Evolutionary conservation across 2,329 filamentous ascomycete genomes (phyloP).

Genomic region (Penicillium freii): DNA sequence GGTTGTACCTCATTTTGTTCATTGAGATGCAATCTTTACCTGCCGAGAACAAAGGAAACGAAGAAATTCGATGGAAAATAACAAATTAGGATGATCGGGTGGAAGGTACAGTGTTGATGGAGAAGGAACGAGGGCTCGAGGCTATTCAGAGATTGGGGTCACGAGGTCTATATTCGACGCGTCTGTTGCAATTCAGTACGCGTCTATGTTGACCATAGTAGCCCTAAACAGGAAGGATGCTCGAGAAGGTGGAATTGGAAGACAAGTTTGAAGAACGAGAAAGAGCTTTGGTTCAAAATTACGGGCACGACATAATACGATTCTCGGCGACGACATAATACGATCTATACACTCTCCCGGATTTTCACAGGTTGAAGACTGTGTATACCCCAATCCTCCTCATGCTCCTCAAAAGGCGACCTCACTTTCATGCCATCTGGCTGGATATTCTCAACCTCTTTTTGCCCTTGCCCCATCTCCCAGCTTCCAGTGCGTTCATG

Average conservation of each 20-base stretch:
- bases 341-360: slow-evolving; percentile 46
- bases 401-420: slow-evolving; percentile 49
- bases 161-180: background rate
- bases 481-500: slow-evolving; percentile 58
- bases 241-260: background rate
- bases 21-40: slow-evolving; percentile 7
- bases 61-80: background rate
- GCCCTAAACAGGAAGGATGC: background rate
- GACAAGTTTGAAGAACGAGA: background rate
- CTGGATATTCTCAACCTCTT: slow-evolving; percentile 17
- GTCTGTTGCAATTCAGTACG: background rate
- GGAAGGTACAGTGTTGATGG: background rate
- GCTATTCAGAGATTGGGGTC: background rate
- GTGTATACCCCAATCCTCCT: slow-evolving; percentile 37
- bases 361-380: slow-evolving; percentile 46
- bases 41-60: background rate
- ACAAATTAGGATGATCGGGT: background rate
- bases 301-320: background rate
- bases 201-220: background rate
- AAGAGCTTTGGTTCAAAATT: background rate
- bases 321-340: background rate
- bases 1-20: slow-evolving; percentile 38
- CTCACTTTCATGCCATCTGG: background rate
- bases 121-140: slow-evolving; percentile 5
- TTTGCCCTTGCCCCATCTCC: slow-evolving; percentile 50